A percentile compares a stretch with the other conserved stretches of the same genome.
These are phyloP conservation scores for Cystobasidium sp. DNA, from an alignment of 1,284 basidiomycete genomes.

Conservation along the genomic window DNA sequence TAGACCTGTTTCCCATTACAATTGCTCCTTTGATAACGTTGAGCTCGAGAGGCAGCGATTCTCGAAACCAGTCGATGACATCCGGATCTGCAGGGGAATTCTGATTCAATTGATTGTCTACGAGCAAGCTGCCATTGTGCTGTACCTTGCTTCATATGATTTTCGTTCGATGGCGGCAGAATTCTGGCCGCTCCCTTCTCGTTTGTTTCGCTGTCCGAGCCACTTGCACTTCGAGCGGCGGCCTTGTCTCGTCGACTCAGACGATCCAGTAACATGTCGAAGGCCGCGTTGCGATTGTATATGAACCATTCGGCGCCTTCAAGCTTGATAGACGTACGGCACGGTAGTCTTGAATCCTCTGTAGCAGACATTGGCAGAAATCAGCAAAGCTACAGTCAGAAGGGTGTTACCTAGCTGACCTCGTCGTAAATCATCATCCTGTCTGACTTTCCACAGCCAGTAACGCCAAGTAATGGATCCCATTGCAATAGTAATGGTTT, in stretches of 20 bases:
- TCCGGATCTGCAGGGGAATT: constrained; percentile 20
- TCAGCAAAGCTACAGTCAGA: not conserved
- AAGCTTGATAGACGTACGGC: constrained; percentile 74
- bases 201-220: constrained; percentile 19
- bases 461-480: constrained; percentile 87
- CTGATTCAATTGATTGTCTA: no score
- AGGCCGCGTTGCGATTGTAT: constrained; percentile 84
- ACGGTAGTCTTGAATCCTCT: constrained; percentile 62
- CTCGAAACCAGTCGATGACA: constrained; percentile 67
- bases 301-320: constrained; percentile 88
- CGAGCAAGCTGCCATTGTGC: no score
- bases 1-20: constrained; percentile 79
- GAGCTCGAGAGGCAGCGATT: constrained; percentile 78
- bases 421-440: constrained; percentile 60
- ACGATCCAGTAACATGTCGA: constrained; percentile 76
- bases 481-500: constrained; percentile 76
- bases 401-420: constrained; percentile 15
- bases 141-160: constrained; percentile 34
- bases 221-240: constrained; percentile 53
- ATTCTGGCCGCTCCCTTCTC: constrained; percentile 38
- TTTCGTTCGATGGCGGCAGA: constrained; percentile 39
- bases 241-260: constrained; percentile 27
- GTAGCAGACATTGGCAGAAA: not conserved
- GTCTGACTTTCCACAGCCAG: constrained; percentile 76
- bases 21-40: constrained; percentile 74